Percentiles rank a stretch among this genome's conserved stretches.
Conservation (phyloP, 1,284 basidiomycete species). For the Xanthoconium separans region DNA sequence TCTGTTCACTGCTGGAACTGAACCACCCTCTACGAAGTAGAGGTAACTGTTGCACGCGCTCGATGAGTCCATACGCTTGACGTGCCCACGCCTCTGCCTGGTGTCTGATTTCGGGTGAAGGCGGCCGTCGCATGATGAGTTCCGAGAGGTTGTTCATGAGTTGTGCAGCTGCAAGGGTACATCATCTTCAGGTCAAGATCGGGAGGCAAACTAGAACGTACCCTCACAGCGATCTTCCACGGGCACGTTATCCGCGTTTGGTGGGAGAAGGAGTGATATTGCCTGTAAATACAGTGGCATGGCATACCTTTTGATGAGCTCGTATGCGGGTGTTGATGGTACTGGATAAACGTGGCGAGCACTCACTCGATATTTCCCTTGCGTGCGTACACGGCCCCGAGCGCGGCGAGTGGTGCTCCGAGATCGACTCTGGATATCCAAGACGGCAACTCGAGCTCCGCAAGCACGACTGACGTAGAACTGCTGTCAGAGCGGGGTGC, state of each 20-base stretch:
- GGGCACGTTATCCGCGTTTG: slow-evolving; percentile 36
- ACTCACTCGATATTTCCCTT: slow-evolving; percentile 62
- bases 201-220: slow-evolving; percentile 19
- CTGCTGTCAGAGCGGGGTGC: neutral
- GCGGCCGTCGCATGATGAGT: slow-evolving; percentile 49
- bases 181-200: neutral
- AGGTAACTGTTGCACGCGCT: slow-evolving; percentile 30
- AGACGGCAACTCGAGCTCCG: slow-evolving; percentile 55
- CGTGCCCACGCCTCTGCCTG: slow-evolving; percentile 64
- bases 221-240: slow-evolving; percentile 61
- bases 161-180: slow-evolving; percentile 52
- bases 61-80: slow-evolving; percentile 52
- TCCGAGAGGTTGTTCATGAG: slow-evolving; percentile 70
- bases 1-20: slow-evolving; percentile 5
- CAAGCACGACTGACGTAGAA: slow-evolving; percentile 33
- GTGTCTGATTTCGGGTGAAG: slow-evolving; percentile 44
- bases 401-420: slow-evolving; percentile 66
- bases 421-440: slow-evolving; percentile 65
- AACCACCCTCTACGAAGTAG: slow-evolving; percentile 30
- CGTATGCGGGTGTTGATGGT: neutral
- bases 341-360: slow-evolving; percentile 1
- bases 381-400: slow-evolving; percentile 62
- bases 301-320: slow-evolving; percentile 48
- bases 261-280: slow-evolving; percentile 62
- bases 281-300: slow-evolving; percentile 66